Base-by-base conservation (phyloP, 106 monocot genomes). In the Apostasia shenzhenica region DNA sequence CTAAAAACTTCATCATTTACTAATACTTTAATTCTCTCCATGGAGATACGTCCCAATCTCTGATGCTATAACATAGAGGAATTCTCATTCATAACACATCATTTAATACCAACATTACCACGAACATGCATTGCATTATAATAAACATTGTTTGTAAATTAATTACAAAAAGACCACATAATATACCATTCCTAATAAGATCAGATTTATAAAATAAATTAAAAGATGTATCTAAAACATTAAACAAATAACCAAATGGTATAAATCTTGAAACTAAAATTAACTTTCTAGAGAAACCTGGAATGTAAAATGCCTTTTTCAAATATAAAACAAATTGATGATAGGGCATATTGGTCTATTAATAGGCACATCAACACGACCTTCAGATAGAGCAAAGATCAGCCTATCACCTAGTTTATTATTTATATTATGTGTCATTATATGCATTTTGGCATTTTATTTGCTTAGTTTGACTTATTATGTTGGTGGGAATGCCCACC, bases 1-100 rank as follows among this genome's bases (percentile, higher is more conserved):
- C 10, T 48, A 59, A 71, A 38, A 45, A 70, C 69, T 46, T 56
- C 57, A 48, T 66, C 66, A 57, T 57, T 57, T 7, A 70, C 70
- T 48, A 70, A 59, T 59, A 45, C 57, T 46, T 70, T 70, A 45
- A 70, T 70, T 46, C 57, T 70, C 8, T 70, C n/a, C 6, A 57
- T 57, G 45, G 57, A 70, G 70, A 57, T 70, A 46, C 57, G 45
- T 11, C 70, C 2, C 26, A 70, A 57, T 70, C 57, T 70, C 45
- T 2, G 12, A 42, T 70, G 70, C 45, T 45, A 70, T 14, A 57
- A 70, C 11, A 45, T 57, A 14, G 45, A 70, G 55, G 57, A 70
- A 12, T 45, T n/a, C 12, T 70, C 57, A 55, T 70, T 45, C 1
- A 70, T 56, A 57, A 56, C 5, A 70, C 45, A n/a, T 44, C 56